These are phyloP conservation scores for Aspergillus heteromorphus DNA, from an alignment of 495 filamentous ascomycete genomes.

Conservation along the genomic window DNA sequence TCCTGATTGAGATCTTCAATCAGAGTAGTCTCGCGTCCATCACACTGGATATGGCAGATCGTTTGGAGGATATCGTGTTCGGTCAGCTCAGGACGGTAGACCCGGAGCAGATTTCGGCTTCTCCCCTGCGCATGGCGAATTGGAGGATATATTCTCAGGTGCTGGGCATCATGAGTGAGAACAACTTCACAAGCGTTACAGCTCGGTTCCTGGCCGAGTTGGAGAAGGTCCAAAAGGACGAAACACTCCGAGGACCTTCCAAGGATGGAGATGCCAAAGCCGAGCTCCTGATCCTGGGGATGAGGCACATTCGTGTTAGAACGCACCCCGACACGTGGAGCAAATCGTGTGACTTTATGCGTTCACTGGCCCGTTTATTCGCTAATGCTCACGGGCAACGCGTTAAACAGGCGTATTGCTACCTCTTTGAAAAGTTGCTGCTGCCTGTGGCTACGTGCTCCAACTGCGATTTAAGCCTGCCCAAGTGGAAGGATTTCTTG, in stretches of 20 bases:
- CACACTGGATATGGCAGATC: conserved; percentile 81
- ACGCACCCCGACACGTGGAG: conserved; percentile 68
- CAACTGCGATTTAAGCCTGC: conserved; percentile 62
- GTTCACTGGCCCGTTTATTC: conserved; percentile 73
- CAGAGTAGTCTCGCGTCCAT: conserved; percentile 80
- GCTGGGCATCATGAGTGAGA: conserved; percentile 88
- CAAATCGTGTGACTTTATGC: conserved; percentile 83
- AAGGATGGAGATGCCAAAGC: conserved; percentile 72
- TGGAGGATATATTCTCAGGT: conserved; percentile 91
- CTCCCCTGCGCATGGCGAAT: conserved; percentile 80
- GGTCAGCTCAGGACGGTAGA: conserved; percentile 85
- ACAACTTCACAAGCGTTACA: conserved; percentile 79
- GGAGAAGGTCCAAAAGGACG: conserved; percentile 65
- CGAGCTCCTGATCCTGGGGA: conserved; percentile 79
- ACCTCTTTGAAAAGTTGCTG: conserved; percentile 78
- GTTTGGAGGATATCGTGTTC: conserved; percentile 91
- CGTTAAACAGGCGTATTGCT: conserved; percentile 91
- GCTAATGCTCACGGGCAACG: conserved; percentile 75
- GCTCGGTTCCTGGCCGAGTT: conserved; percentile 77
- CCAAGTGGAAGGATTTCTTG: conserved; percentile 82
- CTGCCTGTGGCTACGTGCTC: conserved; percentile 82
- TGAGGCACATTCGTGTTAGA: conserved; percentile 79
- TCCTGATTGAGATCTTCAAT: conserved; percentile 87
- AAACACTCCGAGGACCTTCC: conserved; percentile 57
- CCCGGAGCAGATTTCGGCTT: conserved; percentile 69